These are phyloP conservation scores for Neofusicoccum ribis DNA, from an alignment of 2,329 filamentous ascomycete species.

Conservation along the genomic window DNA sequence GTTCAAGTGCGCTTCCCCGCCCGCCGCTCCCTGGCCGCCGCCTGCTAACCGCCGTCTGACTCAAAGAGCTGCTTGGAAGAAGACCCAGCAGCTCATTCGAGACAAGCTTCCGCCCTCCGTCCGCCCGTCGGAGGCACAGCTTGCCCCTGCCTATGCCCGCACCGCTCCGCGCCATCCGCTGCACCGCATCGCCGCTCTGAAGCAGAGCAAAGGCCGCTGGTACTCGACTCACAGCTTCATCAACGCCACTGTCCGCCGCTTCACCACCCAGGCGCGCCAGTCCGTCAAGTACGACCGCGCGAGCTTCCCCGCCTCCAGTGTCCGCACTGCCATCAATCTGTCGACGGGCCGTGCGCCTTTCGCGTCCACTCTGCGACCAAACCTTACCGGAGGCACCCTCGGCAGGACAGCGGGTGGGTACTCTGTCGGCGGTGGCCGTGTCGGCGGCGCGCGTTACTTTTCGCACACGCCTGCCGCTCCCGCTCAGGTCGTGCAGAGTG, in stretches of 20 bases:
- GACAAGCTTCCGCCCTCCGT: constrained; percentile 44
- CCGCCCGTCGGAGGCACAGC: constrained; percentile 48
- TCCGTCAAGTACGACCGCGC: constrained; percentile 51
- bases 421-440: constrained; percentile 66
- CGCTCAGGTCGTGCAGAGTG: constrained; percentile 90
- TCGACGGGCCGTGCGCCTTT: constrained; percentile 80
- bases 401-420: constrained; percentile 91
- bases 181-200: constrained; percentile 62
- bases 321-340: constrained; percentile 58
- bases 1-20: constrained; percentile 35
- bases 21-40: neutral
- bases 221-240: constrained; percentile 58
- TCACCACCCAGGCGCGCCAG: constrained; percentile 50
- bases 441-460: constrained; percentile 80
- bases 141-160: constrained; percentile 62
- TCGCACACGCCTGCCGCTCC: constrained; percentile 82
- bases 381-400: constrained; percentile 83
- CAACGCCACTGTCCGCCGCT: constrained; percentile 49
- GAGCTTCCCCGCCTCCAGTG: constrained; percentile 57
- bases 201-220: constrained; percentile 64
- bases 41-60: constrained; percentile 18
- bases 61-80: constrained; percentile 49
- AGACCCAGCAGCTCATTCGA: constrained; percentile 48
- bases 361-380: constrained; percentile 83
- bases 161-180: constrained; percentile 59